Conservation (phyloP, 345 rosid genomes). For the Pistacia vera region DNA sequence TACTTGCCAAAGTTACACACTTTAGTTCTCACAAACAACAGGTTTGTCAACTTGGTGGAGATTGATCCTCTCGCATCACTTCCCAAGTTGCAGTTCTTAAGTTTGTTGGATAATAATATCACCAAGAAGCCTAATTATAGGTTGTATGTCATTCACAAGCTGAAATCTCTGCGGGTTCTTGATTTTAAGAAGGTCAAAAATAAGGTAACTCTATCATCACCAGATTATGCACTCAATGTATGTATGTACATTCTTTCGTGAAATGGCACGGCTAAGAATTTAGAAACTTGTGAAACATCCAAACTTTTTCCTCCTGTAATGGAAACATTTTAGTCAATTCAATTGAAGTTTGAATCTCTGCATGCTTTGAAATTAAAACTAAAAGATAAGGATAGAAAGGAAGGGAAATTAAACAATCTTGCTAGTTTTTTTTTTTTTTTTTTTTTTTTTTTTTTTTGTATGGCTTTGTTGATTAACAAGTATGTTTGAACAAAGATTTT, state of each 20-base stretch:
- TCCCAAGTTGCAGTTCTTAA: conserved; percentile 84
- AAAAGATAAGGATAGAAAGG: not conserved
- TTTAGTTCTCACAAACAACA: conserved; percentile 87
- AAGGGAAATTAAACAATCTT: not conserved
- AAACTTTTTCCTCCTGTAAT: not conserved
- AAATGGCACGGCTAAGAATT: not conserved
- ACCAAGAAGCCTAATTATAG: conserved; percentile 93
- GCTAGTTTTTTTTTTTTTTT: not conserved
- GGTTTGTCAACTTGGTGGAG: conserved; percentile 97
- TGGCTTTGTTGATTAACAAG: not conserved
- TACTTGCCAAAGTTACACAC: conserved; percentile 89
- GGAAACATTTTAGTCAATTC: not conserved
- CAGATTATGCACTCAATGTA: no score
- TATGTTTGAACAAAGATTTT: not conserved
- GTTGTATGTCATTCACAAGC: conserved; percentile 85
- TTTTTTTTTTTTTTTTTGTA: not conserved
- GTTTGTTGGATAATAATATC: conserved; percentile 88
- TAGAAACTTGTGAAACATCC: not conserved
- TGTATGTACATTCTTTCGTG: no score
- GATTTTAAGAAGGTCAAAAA: conserved; percentile 93
- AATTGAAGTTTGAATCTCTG: not conserved
- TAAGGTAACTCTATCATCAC: conserved; percentile 59
- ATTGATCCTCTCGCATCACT: conserved; percentile 93
- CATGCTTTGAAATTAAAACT: not conserved
- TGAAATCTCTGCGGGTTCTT: conserved; percentile 82